phyloP scores from a whole-genome alignment of 495 filamentous ascomycete species.

The Penicillium egyptiacum region DNA sequence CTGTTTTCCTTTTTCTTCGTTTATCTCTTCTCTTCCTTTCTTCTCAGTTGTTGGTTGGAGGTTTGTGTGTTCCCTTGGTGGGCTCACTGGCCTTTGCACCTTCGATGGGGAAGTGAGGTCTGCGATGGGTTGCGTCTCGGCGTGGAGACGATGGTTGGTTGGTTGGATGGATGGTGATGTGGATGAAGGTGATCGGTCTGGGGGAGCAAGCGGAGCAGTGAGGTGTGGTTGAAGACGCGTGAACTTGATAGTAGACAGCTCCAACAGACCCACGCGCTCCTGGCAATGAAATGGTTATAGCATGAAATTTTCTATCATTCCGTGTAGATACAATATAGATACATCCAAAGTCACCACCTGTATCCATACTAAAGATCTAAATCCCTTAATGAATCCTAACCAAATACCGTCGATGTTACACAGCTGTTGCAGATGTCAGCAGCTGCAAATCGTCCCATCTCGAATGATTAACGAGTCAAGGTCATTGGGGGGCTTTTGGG shows the following conservation, averaged over 20 bases:
- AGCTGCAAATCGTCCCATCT: not conserved
- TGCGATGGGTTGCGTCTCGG: not conserved
- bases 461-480: not conserved
- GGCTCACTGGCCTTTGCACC: not conserved
- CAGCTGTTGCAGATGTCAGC: slow-evolving; percentile 4
- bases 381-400: not conserved
- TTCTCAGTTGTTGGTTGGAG: slow-evolving; percentile 16
- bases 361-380: not conserved
- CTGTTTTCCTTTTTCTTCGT: slow-evolving; percentile 3
- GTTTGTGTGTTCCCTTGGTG: not conserved
- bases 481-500: not conserved
- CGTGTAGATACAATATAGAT: not conserved
- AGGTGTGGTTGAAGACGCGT: not conserved
- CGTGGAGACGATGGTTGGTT: not conserved
- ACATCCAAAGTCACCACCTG: not conserved
- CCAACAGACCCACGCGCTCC: not conserved
- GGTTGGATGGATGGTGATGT: slow-evolving; percentile 1
- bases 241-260: slow-evolving; percentile 1
- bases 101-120: slow-evolving; percentile 1
- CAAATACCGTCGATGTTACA: not conserved
- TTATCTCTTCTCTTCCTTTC: slow-evolving; percentile 9
- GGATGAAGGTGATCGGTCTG: not conserved
- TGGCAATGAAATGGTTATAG: slow-evolving; percentile 13
- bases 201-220: not conserved
- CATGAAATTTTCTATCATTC: not conserved